Evolutionary conservation across 768 basidiomycete genomes (phyloP).

Genomic region (Rhodotorula babjevae): DNA sequence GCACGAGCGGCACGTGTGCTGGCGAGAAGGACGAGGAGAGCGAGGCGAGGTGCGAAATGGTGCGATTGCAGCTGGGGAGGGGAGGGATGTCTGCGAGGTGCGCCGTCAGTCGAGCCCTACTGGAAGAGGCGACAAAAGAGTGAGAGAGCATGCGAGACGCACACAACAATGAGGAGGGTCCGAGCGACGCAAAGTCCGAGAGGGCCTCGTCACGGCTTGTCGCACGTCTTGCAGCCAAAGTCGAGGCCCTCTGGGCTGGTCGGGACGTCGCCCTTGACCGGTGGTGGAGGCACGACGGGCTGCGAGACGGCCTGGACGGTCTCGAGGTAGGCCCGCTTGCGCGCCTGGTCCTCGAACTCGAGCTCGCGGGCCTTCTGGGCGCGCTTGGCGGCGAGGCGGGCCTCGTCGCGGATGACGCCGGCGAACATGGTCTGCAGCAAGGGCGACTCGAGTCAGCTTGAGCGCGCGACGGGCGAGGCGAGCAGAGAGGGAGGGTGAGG

Average conservation of each 20-base stretch:
- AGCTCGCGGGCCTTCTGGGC: conserved; percentile 23
- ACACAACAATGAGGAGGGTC: too few relatives aligned
- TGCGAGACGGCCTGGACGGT: conserved; percentile 21
- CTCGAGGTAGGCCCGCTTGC: conserved; percentile 36
- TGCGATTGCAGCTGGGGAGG: too few relatives aligned
- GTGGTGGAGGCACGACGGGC: conserved; percentile 3
- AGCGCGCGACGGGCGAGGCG: not conserved
- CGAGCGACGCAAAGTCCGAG: not conserved
- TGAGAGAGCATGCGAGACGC: too few relatives aligned
- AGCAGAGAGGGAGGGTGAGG: not conserved
- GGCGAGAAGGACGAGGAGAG: too few relatives aligned
- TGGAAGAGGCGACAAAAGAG: too few relatives aligned
- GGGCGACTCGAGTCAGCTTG: too few relatives aligned
- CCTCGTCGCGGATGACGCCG: conserved; percentile 36
- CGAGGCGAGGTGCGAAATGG: too few relatives aligned
- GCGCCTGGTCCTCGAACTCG: conserved; percentile 38
- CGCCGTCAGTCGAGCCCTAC: too few relatives aligned
- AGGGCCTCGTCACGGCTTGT: not conserved
- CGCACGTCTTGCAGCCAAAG: conserved; percentile 39
- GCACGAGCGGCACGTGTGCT: too few relatives aligned
- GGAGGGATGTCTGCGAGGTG: too few relatives aligned
- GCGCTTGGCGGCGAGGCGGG: conserved; percentile 20
- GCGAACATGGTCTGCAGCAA: conserved; percentile 32
- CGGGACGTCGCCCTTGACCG: conserved; percentile 14
- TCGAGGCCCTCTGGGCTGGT: conserved; percentile 31